phyloP scores from a whole-genome alignment of 139 green algal species.

The Coccomyxa sp. region DNA sequence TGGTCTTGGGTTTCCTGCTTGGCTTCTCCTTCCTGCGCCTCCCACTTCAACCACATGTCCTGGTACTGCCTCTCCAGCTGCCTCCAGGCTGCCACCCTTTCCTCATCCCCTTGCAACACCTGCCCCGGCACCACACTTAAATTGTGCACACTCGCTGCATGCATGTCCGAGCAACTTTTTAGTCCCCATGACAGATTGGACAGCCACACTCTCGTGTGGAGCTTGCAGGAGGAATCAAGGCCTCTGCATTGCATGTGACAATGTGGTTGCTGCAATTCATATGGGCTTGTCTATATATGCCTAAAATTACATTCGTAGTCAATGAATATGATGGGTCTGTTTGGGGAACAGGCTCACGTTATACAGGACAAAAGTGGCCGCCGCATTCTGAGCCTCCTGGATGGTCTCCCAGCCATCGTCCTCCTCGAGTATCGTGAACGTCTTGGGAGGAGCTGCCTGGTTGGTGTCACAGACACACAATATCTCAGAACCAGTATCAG shows the following conservation, averaged over 20 bases:
- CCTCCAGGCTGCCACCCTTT: slow-evolving; percentile 12
- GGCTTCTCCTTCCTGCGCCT: slow-evolving; percentile 7
- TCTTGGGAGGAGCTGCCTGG: slow-evolving; percentile 1
- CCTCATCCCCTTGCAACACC: neutral
- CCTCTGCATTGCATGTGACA: too few relatives aligned
- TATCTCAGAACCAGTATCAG: too few relatives aligned
- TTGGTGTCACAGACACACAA: too few relatives aligned
- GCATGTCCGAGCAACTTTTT: too few relatives aligned
- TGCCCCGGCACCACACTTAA: neutral
- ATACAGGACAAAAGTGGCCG: slow-evolving; percentile 58
- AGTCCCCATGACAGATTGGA: too few relatives aligned
- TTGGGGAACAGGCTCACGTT: slow-evolving; percentile 6
- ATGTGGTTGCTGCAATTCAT: too few relatives aligned
- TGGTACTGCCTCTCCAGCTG: slow-evolving; percentile 38
- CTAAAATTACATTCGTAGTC: too few relatives aligned
- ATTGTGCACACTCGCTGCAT: too few relatives aligned
- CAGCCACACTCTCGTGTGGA: too few relatives aligned
- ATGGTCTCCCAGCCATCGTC: slow-evolving; percentile 65
- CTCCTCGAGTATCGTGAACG: slow-evolving; percentile 33
- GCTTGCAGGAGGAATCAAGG: too few relatives aligned
- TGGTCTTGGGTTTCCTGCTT: neutral
- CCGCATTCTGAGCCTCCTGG: slow-evolving; percentile 82
- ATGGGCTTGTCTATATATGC: too few relatives aligned
- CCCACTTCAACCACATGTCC: slow-evolving; percentile 52
- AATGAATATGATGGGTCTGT: too few relatives aligned